A percentile compares a stretch with the other conserved stretches of the same genome.
Conservation (phyloP, 495 filamentous ascomycete genomes). For the Gamarada debralockiae region DNA sequence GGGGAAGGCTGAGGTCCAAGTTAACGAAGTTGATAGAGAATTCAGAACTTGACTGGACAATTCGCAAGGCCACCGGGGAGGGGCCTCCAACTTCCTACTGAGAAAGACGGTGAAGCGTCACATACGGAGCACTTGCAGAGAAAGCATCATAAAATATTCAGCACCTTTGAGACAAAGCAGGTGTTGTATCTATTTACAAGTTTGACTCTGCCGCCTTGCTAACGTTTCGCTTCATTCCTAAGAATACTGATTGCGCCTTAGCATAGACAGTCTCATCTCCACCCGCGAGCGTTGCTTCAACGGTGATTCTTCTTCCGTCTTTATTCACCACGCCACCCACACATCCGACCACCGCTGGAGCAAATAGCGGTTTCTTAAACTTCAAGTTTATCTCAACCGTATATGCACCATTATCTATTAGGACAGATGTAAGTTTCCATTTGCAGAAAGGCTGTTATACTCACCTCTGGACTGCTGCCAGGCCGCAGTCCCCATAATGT, state of each 20-base stretch:
- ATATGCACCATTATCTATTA: constrained; percentile 22
- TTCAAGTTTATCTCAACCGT: constrained; percentile 25
- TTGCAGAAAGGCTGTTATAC: neutral
- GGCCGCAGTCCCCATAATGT: constrained; percentile 24
- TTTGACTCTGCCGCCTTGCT: too few relatives aligned
- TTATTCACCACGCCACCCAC: constrained; percentile 23
- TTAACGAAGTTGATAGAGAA: too few relatives aligned
- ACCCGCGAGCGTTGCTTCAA: constrained; percentile 26
- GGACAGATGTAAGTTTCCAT: too few relatives aligned
- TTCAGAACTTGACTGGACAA: too few relatives aligned
- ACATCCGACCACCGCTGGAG: constrained; percentile 26
- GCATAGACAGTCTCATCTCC: constrained; percentile 25
- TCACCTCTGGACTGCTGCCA: constrained; percentile 21
- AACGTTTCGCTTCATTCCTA: constrained; percentile 15
- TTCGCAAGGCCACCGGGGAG: too few relatives aligned
- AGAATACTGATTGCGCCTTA: constrained; percentile 17
- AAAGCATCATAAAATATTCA: too few relatives aligned
- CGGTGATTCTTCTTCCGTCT: constrained; percentile 25
- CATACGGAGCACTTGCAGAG: too few relatives aligned
- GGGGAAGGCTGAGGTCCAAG: too few relatives aligned
- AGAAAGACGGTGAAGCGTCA: too few relatives aligned
- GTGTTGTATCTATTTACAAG: too few relatives aligned
- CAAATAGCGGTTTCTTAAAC: constrained; percentile 25
- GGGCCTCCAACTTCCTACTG: too few relatives aligned
- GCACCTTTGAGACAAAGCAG: too few relatives aligned